These are phyloP conservation scores for Cordyceps militaris DNA, from an alignment of 2,329 filamentous ascomycete genomes.

Conservation along the genomic window DNA sequence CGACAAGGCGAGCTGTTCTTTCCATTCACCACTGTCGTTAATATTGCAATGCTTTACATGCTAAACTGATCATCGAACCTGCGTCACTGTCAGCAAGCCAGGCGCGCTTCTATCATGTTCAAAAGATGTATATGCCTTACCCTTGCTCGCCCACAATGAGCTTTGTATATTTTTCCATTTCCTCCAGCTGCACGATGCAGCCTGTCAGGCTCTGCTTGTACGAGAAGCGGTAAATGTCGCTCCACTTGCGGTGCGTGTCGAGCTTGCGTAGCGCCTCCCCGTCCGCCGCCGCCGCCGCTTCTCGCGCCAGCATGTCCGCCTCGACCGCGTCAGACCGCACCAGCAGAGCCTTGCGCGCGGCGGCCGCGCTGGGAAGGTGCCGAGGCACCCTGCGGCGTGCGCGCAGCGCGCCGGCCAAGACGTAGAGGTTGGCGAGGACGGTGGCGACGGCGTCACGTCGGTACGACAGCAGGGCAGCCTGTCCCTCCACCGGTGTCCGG, in stretches of 20 bases:
- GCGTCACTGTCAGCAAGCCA: not conserved
- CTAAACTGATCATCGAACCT: slow-evolving; percentile 13
- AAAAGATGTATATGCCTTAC: slow-evolving; percentile 21
- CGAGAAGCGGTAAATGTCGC: slow-evolving; percentile 49
- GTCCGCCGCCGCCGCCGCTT: not conserved
- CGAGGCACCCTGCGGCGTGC: slow-evolving; percentile 43
- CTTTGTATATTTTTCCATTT: slow-evolving; percentile 50
- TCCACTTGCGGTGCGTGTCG: slow-evolving; percentile 40
- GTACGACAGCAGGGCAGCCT: slow-evolving; percentile 41
- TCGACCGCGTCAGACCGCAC: slow-evolving; percentile 44
- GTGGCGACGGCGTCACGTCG: slow-evolving; percentile 51
- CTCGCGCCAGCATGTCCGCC: slow-evolving; percentile 21
- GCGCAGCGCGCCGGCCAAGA: slow-evolving; percentile 48
- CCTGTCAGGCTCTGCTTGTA: slow-evolving; percentile 47
- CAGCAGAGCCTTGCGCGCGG: slow-evolving; percentile 44
- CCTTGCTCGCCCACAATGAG: slow-evolving; percentile 50
- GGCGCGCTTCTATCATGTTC: not conserved
- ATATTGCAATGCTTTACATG: not conserved
- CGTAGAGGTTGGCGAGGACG: slow-evolving; percentile 51
- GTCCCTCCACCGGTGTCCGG: slow-evolving; percentile 18
- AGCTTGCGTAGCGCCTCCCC: slow-evolving; percentile 16
- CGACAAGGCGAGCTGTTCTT: not conserved
- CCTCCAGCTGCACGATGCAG: slow-evolving; percentile 47
- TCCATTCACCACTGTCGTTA: not conserved
- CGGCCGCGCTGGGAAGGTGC: slow-evolving; percentile 50